These are phyloP conservation scores for Blepharisma undulans DNA, from an alignment of 169 alveolate species.

Conservation along the genomic window DNA sequence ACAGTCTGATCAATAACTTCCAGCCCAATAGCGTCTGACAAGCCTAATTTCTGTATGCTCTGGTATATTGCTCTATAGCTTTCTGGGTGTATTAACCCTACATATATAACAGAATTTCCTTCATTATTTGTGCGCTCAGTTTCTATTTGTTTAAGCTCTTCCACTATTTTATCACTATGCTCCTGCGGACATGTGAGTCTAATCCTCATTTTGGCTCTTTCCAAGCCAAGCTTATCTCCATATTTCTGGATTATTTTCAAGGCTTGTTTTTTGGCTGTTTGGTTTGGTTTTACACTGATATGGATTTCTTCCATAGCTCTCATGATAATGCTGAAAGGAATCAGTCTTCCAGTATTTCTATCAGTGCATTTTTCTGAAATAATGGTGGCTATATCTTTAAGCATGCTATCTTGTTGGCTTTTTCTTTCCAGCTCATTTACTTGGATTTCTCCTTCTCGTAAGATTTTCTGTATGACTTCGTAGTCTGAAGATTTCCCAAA, in stretches of 20 bases:
- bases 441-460: conserved; percentile 78
- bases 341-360: conserved; percentile 63
- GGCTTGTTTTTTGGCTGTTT: conserved; percentile 79
- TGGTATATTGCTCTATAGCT: conserved; percentile 1
- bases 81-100: conserved; percentile 23
- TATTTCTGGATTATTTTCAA: conserved; percentile 64
- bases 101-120: neutral
- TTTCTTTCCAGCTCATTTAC: conserved; percentile 77
- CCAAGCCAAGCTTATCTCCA: conserved; percentile 69
- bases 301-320: conserved; percentile 74
- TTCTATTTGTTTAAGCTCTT: neutral
- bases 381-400: conserved; percentile 75
- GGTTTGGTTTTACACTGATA: conserved; percentile 51
- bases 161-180: neutral
- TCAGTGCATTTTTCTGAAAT: conserved; percentile 72
- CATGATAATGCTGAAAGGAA: conserved; percentile 75
- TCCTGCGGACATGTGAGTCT: conserved; percentile 45
- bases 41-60: neutral
- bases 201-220: conserved; percentile 75
- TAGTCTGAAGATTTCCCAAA: conserved; percentile 64
- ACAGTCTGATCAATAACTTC: conserved; percentile 20
- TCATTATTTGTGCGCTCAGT: conserved; percentile 1
- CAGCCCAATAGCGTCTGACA: neutral
- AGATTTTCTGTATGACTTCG: conserved; percentile 64
- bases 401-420: conserved; percentile 56